These are phyloP conservation scores for Hyphodiscus sp. DNA, from an alignment of 2,329 filamentous ascomycete genomes.

Conservation along the genomic window DNA sequence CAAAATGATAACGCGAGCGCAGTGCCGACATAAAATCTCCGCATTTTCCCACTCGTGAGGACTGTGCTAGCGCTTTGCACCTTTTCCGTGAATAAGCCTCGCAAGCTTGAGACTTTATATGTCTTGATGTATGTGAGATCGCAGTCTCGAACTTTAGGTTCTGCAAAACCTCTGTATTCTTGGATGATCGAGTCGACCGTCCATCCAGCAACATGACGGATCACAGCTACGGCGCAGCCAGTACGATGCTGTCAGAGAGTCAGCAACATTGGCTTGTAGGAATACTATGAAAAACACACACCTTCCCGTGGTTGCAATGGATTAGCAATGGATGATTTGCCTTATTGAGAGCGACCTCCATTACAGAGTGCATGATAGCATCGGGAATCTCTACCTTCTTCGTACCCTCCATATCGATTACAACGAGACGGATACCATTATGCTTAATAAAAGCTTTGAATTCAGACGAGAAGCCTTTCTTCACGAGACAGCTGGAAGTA, in stretches of 20 bases:
- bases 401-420: conserved; percentile 79
- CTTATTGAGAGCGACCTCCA: conserved; percentile 64
- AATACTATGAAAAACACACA: conserved; percentile 30
- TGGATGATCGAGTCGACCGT: conserved; percentile 52
- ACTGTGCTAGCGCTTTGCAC: neutral
- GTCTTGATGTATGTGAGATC: conserved; percentile 52
- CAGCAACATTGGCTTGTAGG: conserved; percentile 3
- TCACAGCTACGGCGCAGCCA: conserved; percentile 76
- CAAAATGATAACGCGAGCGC: conserved; percentile 13
- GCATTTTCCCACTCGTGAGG: conserved; percentile 6
- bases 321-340: conserved; percentile 75
- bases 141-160: conserved; percentile 52
- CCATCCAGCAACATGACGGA: conserved; percentile 70
- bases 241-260: conserved; percentile 62
- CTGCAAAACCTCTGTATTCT: conserved; percentile 66
- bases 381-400: conserved; percentile 70
- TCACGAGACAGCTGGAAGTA: conserved; percentile 50
- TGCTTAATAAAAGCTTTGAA: conserved; percentile 56
- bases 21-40: conserved; percentile 9
- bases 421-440: conserved; percentile 64
- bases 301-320: conserved; percentile 89
- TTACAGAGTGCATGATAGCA: conserved; percentile 61
- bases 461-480: conserved; percentile 49
- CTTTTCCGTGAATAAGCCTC: conserved; percentile 29
- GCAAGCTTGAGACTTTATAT: conserved; percentile 39